These are phyloP conservation scores for Tetraselmis chui DNA, from an alignment of 139 green algal genomes.

Conservation along the genomic window DNA sequence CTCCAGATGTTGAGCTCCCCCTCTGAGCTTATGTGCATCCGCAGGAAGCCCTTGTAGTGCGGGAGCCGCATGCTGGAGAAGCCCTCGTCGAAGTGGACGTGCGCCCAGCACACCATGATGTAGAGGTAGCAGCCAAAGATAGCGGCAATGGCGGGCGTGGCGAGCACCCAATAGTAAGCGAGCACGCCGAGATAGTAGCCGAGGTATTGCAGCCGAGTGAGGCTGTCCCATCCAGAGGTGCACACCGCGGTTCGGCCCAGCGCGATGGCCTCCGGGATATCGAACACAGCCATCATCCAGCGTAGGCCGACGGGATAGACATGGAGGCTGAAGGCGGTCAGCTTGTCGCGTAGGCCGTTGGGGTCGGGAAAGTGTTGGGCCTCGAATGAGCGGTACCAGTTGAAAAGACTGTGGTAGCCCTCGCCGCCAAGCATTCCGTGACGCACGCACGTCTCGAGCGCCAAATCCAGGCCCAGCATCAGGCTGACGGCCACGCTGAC, in stretches of 20 bases:
- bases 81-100: conserved; percentile 81
- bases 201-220: conserved; percentile 55
- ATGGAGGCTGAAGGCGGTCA: conserved; percentile 47
- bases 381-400: conserved; percentile 75
- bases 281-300: conserved; percentile 59
- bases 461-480: conserved; percentile 79
- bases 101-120: conserved; percentile 59
- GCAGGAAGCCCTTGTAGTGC: conserved; percentile 69
- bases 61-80: conserved; percentile 66
- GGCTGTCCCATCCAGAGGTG: conserved; percentile 18
- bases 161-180: conserved; percentile 85
- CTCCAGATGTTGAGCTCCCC: conserved; percentile 58
- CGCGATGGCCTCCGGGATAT: conserved; percentile 74
- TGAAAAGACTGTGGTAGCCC: conserved; percentile 60
- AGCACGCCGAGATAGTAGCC: conserved; percentile 79
- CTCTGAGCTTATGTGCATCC: conserved; percentile 62
- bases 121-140: conserved; percentile 85
- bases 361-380: conserved; percentile 77
- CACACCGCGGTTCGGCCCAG: conserved; percentile 63
- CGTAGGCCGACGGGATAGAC: conserved; percentile 62
- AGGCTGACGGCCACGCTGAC: conserved; percentile 57
- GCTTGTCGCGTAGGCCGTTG: conserved; percentile 41
- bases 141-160: conserved; percentile 68
- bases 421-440: conserved; percentile 60
- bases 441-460: conserved; percentile 63